A percentile compares a stretch with the other conserved stretches of the same genome.
These are phyloP conservation scores for Westerdykella sp. DNA, from an alignment of 2,329 filamentous ascomycete genomes.

Conservation along the genomic window DNA sequence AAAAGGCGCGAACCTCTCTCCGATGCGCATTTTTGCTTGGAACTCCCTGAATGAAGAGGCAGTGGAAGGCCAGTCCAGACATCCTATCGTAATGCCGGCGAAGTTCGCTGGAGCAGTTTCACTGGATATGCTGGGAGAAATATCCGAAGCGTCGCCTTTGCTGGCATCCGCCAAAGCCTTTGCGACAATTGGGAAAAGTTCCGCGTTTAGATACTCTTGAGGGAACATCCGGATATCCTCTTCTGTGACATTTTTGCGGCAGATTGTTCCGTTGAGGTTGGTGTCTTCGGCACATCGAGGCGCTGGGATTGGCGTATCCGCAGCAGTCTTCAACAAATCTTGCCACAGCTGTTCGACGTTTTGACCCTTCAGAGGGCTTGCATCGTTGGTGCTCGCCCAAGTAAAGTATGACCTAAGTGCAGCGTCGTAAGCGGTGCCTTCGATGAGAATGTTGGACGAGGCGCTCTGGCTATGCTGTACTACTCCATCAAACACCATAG, in stretches of 20 bases:
- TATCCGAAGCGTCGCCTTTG: conserved; percentile 33
- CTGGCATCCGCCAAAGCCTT: conserved; percentile 23
- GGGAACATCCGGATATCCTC: conserved; percentile 27
- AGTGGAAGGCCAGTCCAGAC: conserved; percentile 36
- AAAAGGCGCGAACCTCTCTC: conserved; percentile 30
- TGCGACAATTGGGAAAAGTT: conserved; percentile 8
- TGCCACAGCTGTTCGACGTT: conserved; percentile 16
- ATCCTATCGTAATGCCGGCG: conserved; percentile 32
- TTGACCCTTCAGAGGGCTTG: conserved; percentile 28
- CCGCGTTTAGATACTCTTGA: conserved; percentile 3
- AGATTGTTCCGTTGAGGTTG: conserved; percentile 7
- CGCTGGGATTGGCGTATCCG: conserved; percentile 31
- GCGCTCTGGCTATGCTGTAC: conserved; percentile 39
- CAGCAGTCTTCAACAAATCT: conserved; percentile 26
- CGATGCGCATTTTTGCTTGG: conserved; percentile 23
- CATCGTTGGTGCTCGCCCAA: conserved; percentile 29
- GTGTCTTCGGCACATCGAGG: conserved; percentile 20
- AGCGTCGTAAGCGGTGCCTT: conserved; percentile 34
- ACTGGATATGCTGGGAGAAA: conserved; percentile 26
- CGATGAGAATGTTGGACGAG: conserved; percentile 31
- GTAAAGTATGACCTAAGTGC: conserved; percentile 36
- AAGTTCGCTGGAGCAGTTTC: conserved; percentile 14
- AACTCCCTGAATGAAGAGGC: conserved; percentile 14
- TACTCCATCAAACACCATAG: conserved; percentile 43
- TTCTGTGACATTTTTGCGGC: conserved; percentile 19